Evolutionary conservation across 352 stramenopile species (phyloP).

Genomic region (Globisporangium solare): DNA sequence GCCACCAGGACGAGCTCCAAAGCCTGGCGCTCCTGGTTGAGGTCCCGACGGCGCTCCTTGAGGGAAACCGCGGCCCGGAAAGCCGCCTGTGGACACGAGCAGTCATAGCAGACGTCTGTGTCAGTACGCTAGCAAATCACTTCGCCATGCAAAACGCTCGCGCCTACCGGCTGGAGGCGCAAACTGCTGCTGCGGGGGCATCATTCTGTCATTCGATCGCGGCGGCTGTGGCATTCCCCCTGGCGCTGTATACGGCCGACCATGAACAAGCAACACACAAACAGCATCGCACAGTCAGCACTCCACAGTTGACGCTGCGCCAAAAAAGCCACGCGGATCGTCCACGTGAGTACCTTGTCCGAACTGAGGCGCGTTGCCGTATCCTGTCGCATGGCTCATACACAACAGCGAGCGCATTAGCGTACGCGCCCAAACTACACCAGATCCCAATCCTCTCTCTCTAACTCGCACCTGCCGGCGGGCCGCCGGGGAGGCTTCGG

Average conservation of each 20-base stretch:
- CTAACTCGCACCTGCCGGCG: constrained; percentile 2
- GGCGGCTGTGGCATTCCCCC: constrained; percentile 28
- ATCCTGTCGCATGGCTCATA: constrained; percentile 2
- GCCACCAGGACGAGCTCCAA: constrained; percentile 5
- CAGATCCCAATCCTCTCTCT: no score
- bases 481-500: constrained; percentile 9
- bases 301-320: background rate
- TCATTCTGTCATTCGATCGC: constrained; percentile 23
- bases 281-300: background rate
- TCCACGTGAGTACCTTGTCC: background rate
- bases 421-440: background rate
- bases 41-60: constrained; percentile 9
- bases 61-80: constrained; percentile 14
- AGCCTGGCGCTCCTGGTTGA: constrained; percentile 14
- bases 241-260: constrained; percentile 13
- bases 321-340: no score
- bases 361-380: constrained; percentile 14
- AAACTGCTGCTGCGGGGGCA: constrained; percentile 7
- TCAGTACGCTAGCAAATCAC: background rate
- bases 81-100: constrained; percentile 6
- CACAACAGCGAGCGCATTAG: background rate
- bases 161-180: constrained; percentile 5
- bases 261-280: background rate
- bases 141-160: no score
- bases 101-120: background rate